Conservation (phyloP, 164 flowering plant species). For the Vitis rotundifolia region DNA sequence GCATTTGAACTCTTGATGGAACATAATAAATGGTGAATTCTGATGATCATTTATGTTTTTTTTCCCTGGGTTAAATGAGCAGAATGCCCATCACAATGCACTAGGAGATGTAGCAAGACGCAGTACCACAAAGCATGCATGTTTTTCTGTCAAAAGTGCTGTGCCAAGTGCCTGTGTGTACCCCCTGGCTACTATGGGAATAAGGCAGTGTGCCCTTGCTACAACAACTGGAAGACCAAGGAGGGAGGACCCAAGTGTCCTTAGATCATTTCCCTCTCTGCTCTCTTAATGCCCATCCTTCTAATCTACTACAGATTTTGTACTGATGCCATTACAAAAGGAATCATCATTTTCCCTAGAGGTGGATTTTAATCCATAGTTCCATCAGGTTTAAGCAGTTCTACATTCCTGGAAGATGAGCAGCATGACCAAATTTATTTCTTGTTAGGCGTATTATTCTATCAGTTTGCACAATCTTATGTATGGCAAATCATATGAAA, state of each 20-base stretch:
- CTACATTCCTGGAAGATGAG: too few species aligned
- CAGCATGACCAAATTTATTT: too few species aligned
- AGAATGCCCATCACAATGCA: slow-evolving; percentile 42
- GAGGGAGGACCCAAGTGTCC: slow-evolving; percentile 61
- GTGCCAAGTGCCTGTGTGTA: slow-evolving; percentile 51
- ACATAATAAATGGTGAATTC: too few species aligned
- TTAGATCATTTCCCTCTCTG: slow-evolving; percentile 3
- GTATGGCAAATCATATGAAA: too few species aligned
- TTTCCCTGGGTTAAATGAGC: slow-evolving; percentile 7
- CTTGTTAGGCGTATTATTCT: too few species aligned
- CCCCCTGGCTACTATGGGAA: slow-evolving; percentile 53
- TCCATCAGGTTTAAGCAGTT: background rate
- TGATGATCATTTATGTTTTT: background rate
- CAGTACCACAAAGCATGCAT: slow-evolving; percentile 40
- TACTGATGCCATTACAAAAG: too few species aligned
- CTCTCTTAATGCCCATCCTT: too few species aligned
- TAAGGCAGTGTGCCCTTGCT: slow-evolving; percentile 50
- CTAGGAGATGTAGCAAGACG: slow-evolving; percentile 38
- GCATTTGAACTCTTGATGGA: background rate
- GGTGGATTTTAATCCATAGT: background rate
- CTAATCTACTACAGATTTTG: too few species aligned
- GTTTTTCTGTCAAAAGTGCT: slow-evolving; percentile 44
- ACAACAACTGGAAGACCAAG: slow-evolving; percentile 66
- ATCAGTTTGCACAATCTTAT: too few species aligned
- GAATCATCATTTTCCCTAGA: background rate